Evolutionary conservation across 2,329 filamentous ascomycete genomes (phyloP).

Genomic region (Diaporthe citrichinensis): DNA sequence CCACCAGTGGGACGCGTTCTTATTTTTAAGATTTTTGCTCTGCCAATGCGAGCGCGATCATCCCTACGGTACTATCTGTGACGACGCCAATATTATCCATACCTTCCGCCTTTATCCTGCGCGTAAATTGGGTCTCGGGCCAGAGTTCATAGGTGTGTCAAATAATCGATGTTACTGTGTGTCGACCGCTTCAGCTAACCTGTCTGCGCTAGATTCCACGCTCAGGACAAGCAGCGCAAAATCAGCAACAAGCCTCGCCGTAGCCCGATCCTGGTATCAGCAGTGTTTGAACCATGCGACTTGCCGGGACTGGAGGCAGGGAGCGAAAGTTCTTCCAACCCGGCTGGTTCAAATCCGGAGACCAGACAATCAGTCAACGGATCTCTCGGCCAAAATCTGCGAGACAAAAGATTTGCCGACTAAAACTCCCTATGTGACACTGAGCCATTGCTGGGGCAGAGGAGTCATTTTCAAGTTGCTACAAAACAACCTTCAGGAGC

Average conservation of each 20-base stretch:
- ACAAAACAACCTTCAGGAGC: background rate
- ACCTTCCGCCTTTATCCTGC: background rate
- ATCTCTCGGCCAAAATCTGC: background rate
- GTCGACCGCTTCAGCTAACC: background rate
- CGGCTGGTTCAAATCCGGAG: background rate
- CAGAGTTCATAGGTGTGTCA: background rate
- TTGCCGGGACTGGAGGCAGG: background rate
- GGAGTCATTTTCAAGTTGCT: background rate
- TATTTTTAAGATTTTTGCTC: background rate
- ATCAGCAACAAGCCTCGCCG: background rate
- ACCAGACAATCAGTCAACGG: background rate
- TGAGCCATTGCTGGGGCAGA: constrained; percentile 10
- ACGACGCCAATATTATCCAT: background rate
- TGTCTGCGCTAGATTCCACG: background rate
- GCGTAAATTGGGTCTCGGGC: background rate
- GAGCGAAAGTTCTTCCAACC: background rate
- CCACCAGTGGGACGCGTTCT: no score
- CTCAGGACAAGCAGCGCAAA: background rate
- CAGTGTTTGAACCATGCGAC: background rate
- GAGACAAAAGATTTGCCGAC: background rate
- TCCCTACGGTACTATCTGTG: no score
- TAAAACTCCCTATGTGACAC: background rate
- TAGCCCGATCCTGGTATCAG: background rate
- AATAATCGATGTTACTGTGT: background rate
- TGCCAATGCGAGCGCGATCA: background rate